These are phyloP conservation scores for Sugiyamaella xylanicola DNA, from an alignment of 1,139 yeast genomes.

Conservation along the genomic window DNA sequence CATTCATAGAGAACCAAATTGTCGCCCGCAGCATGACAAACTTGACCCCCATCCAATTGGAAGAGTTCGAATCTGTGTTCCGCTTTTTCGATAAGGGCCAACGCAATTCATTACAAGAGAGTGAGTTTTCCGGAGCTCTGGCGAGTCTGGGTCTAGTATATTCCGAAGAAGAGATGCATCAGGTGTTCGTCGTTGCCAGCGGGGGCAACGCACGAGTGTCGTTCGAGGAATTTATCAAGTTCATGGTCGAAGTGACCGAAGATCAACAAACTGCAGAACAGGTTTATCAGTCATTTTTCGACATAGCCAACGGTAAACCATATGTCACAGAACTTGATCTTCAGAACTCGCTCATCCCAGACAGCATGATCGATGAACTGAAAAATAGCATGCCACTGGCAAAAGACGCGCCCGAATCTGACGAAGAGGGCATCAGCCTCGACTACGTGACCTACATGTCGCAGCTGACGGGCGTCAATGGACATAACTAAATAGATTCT, in stretches of 20 bases:
- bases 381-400: conserved; percentile 39
- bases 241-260: conserved; percentile 47
- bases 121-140: conserved; percentile 47
- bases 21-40: conserved; percentile 46
- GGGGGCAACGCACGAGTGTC: conserved; percentile 38
- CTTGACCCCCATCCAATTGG: conserved; percentile 47
- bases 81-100: conserved; percentile 46
- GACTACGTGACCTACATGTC: conserved; percentile 42
- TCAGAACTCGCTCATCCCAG: conserved; percentile 43
- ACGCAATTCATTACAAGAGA: conserved; percentile 40
- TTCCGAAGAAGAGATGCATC: conserved; percentile 44
- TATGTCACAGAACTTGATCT: conserved; percentile 47
- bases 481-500: not conserved
- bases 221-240: conserved; percentile 45
- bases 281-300: conserved; percentile 45
- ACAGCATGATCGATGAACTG: conserved; percentile 41
- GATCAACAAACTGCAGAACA: conserved; percentile 47
- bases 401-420: conserved; percentile 32
- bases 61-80: conserved; percentile 49
- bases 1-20: conserved; percentile 47
- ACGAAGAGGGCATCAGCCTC: conserved; percentile 34
- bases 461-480: conserved; percentile 18
- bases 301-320: conserved; percentile 46
- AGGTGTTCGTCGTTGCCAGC: conserved; percentile 41
- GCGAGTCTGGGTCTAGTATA: conserved; percentile 46